Base-by-base conservation (phyloP, 768 basidiomycete genomes). In the Boletus fagicola region DNA sequence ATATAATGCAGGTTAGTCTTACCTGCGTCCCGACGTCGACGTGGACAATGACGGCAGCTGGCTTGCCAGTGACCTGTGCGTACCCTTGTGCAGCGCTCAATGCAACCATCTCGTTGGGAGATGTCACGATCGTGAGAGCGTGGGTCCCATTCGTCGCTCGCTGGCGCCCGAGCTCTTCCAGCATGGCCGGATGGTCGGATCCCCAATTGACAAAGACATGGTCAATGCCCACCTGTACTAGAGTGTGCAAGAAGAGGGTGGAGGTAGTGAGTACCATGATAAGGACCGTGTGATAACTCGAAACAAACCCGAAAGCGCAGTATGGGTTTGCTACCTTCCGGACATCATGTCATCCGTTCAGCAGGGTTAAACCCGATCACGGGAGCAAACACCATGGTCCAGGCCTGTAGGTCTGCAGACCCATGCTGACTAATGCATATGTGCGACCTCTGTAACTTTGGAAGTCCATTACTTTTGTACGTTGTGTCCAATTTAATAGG, bases 161-260 rank as follows among this genome's bases (percentile, higher is more conserved):
- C 58, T 87, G 83, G 20, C 83, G 74, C 53, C 81, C 79, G 11
- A 90, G 76, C 31, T 88, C 88, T 62, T 89, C 88, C 26, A 90
- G 76, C 15, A 90, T 68, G 0, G 83, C 87, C 0, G 87, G 85
- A 62, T 90, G 88, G 62, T 90, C 88, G 1, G 84, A 86, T 1
- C 88, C 88, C 84, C 88, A 88, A 73, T 89, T 89, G 18, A 84
- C 86, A 63, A 88, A 87, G 10, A 80, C 81, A 65, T 87, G 84
- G 0, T 84, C 86, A 36, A 89, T 82, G 2, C 85, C 85, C 2
- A 80, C 81, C 51, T 80, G 70, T 16, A 70, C 68, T 20, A 88
- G 77, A 0, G 84, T 72, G 42, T 80, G 73, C 12, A 90, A 74
- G 64, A 90, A 83, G 24, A 87, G 70, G 24, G 85, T 83, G 20